phyloP scores from a whole-genome alignment of 1,284 basidiomycete species.

The Pholiota adiposa region DNA sequence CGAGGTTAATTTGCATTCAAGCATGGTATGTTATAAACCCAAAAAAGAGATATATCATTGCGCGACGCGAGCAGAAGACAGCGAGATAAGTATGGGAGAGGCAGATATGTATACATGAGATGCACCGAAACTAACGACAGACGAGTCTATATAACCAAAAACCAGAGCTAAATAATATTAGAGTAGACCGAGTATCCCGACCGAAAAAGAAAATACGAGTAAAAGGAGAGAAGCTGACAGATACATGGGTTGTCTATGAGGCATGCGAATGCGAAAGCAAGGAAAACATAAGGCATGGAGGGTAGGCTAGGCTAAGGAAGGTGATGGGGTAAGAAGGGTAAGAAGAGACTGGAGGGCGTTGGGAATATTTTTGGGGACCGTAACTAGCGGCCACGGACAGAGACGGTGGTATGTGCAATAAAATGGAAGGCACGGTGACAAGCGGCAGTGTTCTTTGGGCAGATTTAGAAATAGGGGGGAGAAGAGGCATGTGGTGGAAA shows the following conservation, averaged over 20 bases:
- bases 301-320: background rate
- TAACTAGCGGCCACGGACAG: conserved; percentile 25
- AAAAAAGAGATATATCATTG: conserved; percentile 20
- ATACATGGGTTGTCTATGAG: conserved; percentile 29
- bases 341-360: conserved; percentile 17
- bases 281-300: conserved; percentile 29
- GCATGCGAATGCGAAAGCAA: conserved; percentile 36
- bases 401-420: conserved; percentile 11
- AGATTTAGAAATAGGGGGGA: too few species aligned
- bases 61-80: too few species aligned
- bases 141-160: conserved; percentile 20
- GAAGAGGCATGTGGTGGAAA: conserved; percentile 9
- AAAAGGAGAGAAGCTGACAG: conserved; percentile 16
- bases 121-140: too few species aligned
- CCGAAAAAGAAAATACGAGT: conserved; percentile 27
- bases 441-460: conserved; percentile 18
- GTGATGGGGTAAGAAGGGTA: too few species aligned
- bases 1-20: background rate
- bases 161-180: conserved; percentile 25
- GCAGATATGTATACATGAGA: conserved; percentile 25
- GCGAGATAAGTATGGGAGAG: conserved; percentile 9
- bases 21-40: conserved; percentile 10
- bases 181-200: conserved; percentile 23
- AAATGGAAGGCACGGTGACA: conserved; percentile 6
- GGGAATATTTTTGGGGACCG: conserved; percentile 20